phyloP scores from a whole-genome alignment of 306 rosid genomes.

The Arachis stenosperma region DNA sequence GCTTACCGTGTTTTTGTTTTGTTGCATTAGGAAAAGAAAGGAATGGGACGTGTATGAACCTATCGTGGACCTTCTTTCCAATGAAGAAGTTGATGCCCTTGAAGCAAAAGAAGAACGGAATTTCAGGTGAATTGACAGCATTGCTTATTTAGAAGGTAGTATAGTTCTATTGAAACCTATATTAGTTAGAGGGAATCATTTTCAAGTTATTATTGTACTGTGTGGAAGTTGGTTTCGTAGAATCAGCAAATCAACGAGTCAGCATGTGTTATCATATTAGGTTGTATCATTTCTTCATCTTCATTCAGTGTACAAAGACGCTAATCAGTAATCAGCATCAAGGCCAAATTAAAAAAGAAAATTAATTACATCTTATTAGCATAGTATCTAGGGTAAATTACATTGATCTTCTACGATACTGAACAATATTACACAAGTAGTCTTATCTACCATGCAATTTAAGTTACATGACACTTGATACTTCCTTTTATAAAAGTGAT shows the following conservation, averaged over 20 bases:
- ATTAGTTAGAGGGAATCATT: not conserved
- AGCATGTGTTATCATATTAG: not conserved
- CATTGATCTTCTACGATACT: no score
- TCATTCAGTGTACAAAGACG: not conserved
- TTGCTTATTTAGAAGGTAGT: slow-evolving; percentile 6
- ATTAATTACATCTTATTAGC: no score
- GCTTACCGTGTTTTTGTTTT: slow-evolving; percentile 38
- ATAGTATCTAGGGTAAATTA: no score
- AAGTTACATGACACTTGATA: no score
- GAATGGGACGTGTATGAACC: slow-evolving; percentile 95
- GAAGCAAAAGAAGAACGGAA: slow-evolving; percentile 91
- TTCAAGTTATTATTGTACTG: slow-evolving; percentile 1
- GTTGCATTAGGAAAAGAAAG: slow-evolving; percentile 87
- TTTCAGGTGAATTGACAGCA: slow-evolving; percentile 49
- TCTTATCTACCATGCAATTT: no score
- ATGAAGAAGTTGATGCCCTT: slow-evolving; percentile 92
- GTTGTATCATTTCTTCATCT: not conserved
- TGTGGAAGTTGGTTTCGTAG: not conserved
- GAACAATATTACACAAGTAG: no score
- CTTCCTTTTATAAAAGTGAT: no score
- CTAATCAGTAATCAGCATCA: not conserved
- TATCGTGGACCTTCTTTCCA: slow-evolving; percentile 88
- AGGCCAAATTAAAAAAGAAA: no score
- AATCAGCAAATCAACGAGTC: not conserved
- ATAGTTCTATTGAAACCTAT: not conserved